Conservation (phyloP, 768 basidiomycete species). For the Lanmaoa rubissima region DNA sequence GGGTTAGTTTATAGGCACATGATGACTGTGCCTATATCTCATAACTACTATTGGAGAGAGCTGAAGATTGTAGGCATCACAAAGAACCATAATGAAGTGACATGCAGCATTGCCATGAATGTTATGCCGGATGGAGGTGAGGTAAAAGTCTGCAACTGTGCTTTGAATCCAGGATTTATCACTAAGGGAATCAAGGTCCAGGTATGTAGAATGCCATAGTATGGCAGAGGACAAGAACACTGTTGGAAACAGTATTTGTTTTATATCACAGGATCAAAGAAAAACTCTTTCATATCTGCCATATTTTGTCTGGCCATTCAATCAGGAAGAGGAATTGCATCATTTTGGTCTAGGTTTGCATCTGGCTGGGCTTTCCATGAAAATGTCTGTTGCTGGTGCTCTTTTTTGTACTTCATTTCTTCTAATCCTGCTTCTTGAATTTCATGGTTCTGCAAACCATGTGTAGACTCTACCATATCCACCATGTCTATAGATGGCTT, state of each 20-base stretch:
- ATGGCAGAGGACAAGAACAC: neutral
- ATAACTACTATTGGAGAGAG: neutral
- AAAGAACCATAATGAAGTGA: neutral
- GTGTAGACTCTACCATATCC: too few species aligned
- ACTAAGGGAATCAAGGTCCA: neutral
- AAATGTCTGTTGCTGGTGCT: too few species aligned
- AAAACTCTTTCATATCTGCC: too few species aligned
- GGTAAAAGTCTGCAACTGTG: slow-evolving; percentile 1
- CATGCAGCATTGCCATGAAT: neutral
- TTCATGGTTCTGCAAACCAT: too few species aligned
- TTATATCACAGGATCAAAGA: too few species aligned
- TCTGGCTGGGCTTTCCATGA: too few species aligned
- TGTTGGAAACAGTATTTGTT: neutral
- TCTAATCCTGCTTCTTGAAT: too few species aligned
- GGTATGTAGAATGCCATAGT: slow-evolving; percentile 6
- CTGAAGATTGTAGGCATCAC: neutral
- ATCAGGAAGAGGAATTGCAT: too few species aligned
- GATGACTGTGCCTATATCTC: neutral
- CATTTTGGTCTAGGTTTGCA: too few species aligned
- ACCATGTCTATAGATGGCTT: too few species aligned
- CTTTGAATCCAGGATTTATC: slow-evolving; percentile 1
- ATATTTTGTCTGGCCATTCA: too few species aligned
- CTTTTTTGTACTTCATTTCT: too few species aligned
- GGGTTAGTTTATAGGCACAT: neutral
- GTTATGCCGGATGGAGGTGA: slow-evolving; percentile 1